phyloP scores from a whole-genome alignment of 352 stramenopile genomes.

The Phytopythium vexans region DNA sequence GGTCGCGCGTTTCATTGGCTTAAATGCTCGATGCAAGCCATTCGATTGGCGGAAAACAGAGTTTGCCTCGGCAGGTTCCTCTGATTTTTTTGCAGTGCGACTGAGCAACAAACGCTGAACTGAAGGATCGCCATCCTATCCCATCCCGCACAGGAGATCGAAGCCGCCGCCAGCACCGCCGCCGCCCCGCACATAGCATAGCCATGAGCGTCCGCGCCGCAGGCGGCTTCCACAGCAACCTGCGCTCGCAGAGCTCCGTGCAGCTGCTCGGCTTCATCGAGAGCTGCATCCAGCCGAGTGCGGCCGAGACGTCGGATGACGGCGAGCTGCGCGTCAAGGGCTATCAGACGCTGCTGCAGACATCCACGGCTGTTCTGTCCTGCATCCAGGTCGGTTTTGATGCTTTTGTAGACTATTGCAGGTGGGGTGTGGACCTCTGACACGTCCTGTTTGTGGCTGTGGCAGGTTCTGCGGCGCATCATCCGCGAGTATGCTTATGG shows the following conservation, averaged over 20 bases:
- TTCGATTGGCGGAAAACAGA: too few species aligned
- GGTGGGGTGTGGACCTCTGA: background rate
- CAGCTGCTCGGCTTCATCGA: slow-evolving; percentile 84
- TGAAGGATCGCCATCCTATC: too few species aligned
- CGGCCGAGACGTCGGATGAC: slow-evolving; percentile 58
- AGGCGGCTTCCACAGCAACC: slow-evolving; percentile 14
- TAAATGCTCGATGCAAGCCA: too few species aligned
- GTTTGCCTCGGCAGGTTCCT: too few species aligned
- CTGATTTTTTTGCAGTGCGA: too few species aligned
- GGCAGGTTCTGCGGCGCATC: slow-evolving; percentile 67
- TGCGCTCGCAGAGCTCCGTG: slow-evolving; percentile 79
- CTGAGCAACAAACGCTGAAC: too few species aligned
- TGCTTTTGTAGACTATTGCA: background rate
- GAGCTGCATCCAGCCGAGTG: slow-evolving; percentile 36
- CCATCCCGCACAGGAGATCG: too few species aligned
- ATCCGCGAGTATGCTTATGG: slow-evolving; percentile 85
- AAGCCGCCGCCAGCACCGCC: too few species aligned
- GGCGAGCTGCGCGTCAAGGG: slow-evolving; percentile 64
- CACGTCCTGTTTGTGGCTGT: background rate
- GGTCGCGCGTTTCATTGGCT: too few species aligned
- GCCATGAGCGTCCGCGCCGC: background rate
- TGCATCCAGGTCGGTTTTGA: slow-evolving; percentile 43
- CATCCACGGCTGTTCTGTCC: slow-evolving; percentile 67
- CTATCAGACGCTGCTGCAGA: slow-evolving; percentile 70
- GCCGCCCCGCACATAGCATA: too few species aligned